Conservation (phyloP, 1,284 basidiomycete species). For the Cryptococcus deneoformans region DNA sequence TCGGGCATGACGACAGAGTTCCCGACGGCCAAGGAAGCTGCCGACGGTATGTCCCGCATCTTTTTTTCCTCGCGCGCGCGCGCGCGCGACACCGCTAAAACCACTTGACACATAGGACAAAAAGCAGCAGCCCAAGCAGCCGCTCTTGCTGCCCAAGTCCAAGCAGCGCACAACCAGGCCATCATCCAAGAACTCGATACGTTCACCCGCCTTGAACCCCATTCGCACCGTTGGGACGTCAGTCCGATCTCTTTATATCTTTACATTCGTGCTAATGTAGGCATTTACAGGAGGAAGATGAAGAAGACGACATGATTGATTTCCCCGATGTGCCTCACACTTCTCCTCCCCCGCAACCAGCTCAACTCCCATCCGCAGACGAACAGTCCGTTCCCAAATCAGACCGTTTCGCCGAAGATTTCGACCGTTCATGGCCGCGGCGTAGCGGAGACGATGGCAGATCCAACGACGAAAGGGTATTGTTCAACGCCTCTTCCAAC, state of each 20-base stretch:
- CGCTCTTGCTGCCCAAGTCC: slow-evolving; percentile 41
- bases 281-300: slow-evolving; percentile 76
- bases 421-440: slow-evolving; percentile 87
- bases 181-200: slow-evolving; percentile 63
- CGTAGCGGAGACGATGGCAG: slow-evolving; percentile 1
- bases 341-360: neutral
- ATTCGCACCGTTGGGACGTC: slow-evolving; percentile 94
- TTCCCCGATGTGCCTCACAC: slow-evolving; percentile 77
- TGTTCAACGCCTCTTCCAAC: slow-evolving; percentile 91
- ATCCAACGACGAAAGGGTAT: slow-evolving; percentile 50
- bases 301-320: slow-evolving; percentile 85
- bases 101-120: slow-evolving; percentile 24
- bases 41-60: slow-evolving; percentile 60
- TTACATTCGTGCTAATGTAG: slow-evolving; percentile 2
- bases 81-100: neutral
- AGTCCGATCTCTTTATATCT: slow-evolving; percentile 37
- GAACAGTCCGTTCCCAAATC: slow-evolving; percentile 40
- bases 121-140: slow-evolving; percentile 31
- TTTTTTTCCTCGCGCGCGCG: neutral
- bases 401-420: slow-evolving; percentile 63
- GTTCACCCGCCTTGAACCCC: slow-evolving; percentile 87
- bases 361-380: slow-evolving; percentile 5
- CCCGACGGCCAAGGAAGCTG: slow-evolving; percentile 89
- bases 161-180: slow-evolving; percentile 59
- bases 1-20: slow-evolving; percentile 54